Base-by-base conservation (phyloP, 2,329 filamentous ascomycete genomes). In the Trichoderma afroharzianum region DNA sequence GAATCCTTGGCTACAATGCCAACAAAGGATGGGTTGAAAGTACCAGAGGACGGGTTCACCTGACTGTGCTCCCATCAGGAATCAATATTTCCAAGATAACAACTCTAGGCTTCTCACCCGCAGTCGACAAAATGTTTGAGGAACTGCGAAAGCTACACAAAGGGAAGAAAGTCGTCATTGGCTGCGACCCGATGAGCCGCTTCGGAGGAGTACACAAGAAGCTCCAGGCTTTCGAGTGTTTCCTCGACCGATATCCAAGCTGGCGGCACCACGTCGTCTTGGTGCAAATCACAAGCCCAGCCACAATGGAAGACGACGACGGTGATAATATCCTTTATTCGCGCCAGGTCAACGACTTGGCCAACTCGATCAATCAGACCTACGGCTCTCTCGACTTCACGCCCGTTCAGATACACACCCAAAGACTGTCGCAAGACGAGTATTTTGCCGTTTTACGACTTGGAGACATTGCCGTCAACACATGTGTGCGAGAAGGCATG, bases 401-500 rank as follows among this genome's bases (percentile, higher is more conserved):
- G 0, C 95, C 95, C 0, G 93, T 98, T n/a, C 93, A 96, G 15
- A 43, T 80, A 93, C 98, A 81, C 97, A 95, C 80, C 6, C 94
- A 97, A 80, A 97, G 97, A 79, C 87, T 98, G 47, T 91, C 90
- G 47, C 91, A 91, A 74, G 92, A 94, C 76, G 95, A 98, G 81
- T 98, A 98, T 81, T 97, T 97, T 81, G 95, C 95, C 2, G 88
- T 98, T 18, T 87, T 98, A 68, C 91, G 95, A 24, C 90, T 93
- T 3, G 94, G 93, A 32, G 94, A 98, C 79, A 92, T 97, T 74
- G 95, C 94, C 2, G 85, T 98, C 55, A 97, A 98, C 81, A 98
- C 95, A 11, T 97, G 93, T 76, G 94, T 98, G 28, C 90, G 95
- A 71, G 95, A 98, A 98, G 95, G 95, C 71, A 97, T 98, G 94